Conservation (phyloP, 1,284 basidiomycete species). For the Ganoderma leucocontextum region DNA sequence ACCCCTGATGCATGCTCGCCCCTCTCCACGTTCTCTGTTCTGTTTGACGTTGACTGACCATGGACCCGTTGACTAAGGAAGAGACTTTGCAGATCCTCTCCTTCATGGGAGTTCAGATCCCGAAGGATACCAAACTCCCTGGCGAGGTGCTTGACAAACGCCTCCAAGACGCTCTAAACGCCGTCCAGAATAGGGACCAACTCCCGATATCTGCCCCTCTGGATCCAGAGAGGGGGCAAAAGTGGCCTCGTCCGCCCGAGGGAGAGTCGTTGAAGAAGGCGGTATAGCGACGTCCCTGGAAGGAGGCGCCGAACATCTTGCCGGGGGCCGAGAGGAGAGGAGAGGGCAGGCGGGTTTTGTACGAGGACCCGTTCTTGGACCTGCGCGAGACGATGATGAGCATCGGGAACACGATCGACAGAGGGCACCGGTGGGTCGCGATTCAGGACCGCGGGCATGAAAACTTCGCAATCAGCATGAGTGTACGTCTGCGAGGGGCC, state of each 20-base stretch:
- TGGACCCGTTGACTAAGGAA: constrained; percentile 17
- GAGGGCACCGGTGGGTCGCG: constrained; percentile 36
- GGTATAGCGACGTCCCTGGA: too few species aligned
- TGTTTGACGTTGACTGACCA: too few species aligned
- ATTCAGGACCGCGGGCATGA: constrained; percentile 38
- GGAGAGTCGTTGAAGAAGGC: too few species aligned
- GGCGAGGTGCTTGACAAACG: constrained; percentile 40
- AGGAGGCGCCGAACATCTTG: too few species aligned
- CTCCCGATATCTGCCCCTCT: neutral
- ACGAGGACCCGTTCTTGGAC: constrained; percentile 46
- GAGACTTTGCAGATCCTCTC: constrained; percentile 24
- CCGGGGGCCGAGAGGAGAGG: too few species aligned
- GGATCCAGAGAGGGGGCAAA: too few species aligned
- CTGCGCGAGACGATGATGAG: constrained; percentile 45
- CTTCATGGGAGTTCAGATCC: constrained; percentile 39
- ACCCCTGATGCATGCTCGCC: too few species aligned
- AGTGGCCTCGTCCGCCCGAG: too few species aligned
- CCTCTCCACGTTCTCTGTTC: too few species aligned
- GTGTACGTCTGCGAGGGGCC: constrained; percentile 33
- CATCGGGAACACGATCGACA: constrained; percentile 41
- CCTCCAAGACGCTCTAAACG: constrained; percentile 38
- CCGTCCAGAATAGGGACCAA: constrained; percentile 29
- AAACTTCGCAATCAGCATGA: constrained; percentile 40
- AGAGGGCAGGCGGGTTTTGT: constrained; percentile 9
- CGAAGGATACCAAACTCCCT: constrained; percentile 36